phyloP scores from a whole-genome alignment of 2,329 filamentous ascomycete species.

The Monilinia fructicola region DNA sequence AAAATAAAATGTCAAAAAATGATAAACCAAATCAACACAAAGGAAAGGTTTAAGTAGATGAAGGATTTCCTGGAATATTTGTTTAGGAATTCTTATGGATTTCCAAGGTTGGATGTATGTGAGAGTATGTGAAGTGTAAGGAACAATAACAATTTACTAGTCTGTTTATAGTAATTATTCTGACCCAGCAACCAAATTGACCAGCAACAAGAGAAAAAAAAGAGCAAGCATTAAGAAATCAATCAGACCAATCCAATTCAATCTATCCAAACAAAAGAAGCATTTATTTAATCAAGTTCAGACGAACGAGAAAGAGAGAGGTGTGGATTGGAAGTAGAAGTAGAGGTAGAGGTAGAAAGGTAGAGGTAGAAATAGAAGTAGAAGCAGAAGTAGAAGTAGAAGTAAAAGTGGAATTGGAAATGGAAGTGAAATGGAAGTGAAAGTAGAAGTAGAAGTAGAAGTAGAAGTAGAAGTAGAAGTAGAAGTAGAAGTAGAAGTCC shows the following conservation, averaged over 20 bases:
- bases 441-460: too few relatives aligned
- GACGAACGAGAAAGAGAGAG: too few relatives aligned
- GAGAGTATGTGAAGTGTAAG: background rate
- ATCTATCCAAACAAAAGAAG: background rate
- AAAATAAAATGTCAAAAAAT: slow-evolving; percentile 5
- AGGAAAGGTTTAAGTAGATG: slow-evolving; percentile 7
- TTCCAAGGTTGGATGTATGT: slow-evolving; percentile 21
- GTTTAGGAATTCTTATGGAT: slow-evolving; percentile 12
- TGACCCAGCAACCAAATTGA: slow-evolving; percentile 21
- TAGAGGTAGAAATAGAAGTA: too few relatives aligned
- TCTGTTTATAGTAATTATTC: slow-evolving; percentile 23
- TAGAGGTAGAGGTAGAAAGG: too few relatives aligned
- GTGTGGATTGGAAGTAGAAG: too few relatives aligned
- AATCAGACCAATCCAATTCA: background rate
- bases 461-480: too few relatives aligned
- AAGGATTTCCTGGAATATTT: background rate
- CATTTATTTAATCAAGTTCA: too few relatives aligned
- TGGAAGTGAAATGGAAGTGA: too few relatives aligned
- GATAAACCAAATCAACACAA: background rate
- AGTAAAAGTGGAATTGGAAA: too few relatives aligned
- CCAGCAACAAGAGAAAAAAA: background rate
- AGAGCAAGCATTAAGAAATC: background rate
- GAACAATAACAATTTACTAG: slow-evolving; percentile 22
- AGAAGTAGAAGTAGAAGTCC: too few relatives aligned
- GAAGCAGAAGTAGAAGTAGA: too few relatives aligned